These are phyloP conservation scores for Calonectria hawksworthii DNA, from an alignment of 2,329 filamentous ascomycete species.

Conservation along the genomic window DNA sequence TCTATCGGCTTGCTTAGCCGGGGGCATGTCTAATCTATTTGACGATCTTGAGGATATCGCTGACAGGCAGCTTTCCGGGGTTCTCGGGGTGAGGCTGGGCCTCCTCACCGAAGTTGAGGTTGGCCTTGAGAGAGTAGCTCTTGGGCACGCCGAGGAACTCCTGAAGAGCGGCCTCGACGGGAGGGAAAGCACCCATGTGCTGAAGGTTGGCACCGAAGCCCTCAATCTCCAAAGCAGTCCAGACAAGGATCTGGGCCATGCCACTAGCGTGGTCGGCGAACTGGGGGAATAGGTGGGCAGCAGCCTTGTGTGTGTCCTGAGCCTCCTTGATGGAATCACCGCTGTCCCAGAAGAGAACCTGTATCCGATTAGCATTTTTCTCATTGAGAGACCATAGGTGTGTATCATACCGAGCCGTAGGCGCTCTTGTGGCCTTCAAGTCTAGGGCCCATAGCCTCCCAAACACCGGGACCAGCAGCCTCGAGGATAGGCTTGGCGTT, in stretches of 20 bases:
- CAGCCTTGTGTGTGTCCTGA: conserved; percentile 31
- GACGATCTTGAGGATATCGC: conserved; percentile 39
- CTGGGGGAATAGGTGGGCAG: conserved; percentile 35
- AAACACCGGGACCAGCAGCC: conserved; percentile 34
- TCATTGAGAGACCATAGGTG: no score
- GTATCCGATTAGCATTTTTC: conserved; percentile 1
- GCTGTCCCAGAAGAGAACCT: conserved; percentile 45
- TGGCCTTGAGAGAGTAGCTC: conserved; percentile 37
- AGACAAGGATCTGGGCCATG: conserved; percentile 41
- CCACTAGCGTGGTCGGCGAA: conserved; percentile 37
- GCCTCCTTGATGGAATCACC: conserved; percentile 34
- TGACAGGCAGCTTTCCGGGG: conserved; percentile 35
- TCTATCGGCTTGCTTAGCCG: not conserved
- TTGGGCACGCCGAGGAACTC: conserved; percentile 36
- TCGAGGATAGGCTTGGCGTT: conserved; percentile 35
- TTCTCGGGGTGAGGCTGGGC: conserved; percentile 31
- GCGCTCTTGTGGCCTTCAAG: conserved; percentile 37
- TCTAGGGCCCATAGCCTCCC: conserved; percentile 32
- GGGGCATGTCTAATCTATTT: conserved; percentile 7
- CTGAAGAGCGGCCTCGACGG: conserved; percentile 37
- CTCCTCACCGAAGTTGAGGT: conserved; percentile 41
- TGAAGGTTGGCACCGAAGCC: conserved; percentile 44
- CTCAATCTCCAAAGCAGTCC: conserved; percentile 43
- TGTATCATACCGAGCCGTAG: conserved; percentile 43
- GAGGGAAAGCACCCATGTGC: conserved; percentile 42